These are phyloP conservation scores for Tricholoma bakamatsutake DNA, from an alignment of 768 basidiomycete species.

Conservation along the genomic window DNA sequence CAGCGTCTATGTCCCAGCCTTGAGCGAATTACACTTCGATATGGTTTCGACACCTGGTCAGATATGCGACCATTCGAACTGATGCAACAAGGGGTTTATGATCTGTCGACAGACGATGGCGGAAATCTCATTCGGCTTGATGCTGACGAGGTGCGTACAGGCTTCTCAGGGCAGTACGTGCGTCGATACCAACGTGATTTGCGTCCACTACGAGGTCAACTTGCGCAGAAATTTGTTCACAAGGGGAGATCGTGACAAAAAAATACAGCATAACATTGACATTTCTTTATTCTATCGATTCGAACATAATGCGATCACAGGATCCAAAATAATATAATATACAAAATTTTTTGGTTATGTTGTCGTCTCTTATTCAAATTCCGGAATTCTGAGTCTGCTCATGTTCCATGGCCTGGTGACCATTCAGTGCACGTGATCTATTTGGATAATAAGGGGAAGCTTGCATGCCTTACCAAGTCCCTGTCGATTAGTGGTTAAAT, in stretches of 20 bases:
- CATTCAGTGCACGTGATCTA: too few relatives aligned
- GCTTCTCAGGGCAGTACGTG: conserved; percentile 6
- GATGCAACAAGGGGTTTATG: conserved; percentile 14
- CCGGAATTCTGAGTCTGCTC: conserved; percentile 6
- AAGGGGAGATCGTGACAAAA: neutral
- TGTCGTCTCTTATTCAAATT: conserved; percentile 2
- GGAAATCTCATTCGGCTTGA: conserved; percentile 5
- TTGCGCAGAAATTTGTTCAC: neutral
- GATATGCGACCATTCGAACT: conserved; percentile 2
- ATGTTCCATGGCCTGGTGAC: too few relatives aligned
- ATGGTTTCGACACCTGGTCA: conserved; percentile 12
- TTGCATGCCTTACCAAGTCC: conserved; percentile 1
- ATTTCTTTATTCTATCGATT: neutral
- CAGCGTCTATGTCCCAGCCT: conserved; percentile 13
- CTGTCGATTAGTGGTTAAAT: conserved; percentile 19
- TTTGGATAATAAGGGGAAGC: neutral
- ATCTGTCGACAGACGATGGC: conserved; percentile 1
- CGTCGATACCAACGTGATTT: conserved; percentile 9
- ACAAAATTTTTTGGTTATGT: too few relatives aligned
- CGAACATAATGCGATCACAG: too few relatives aligned
- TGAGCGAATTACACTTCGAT: conserved; percentile 10
- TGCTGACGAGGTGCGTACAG: conserved; percentile 12
- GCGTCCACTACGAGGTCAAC: neutral
- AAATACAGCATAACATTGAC: neutral
- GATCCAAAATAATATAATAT: too few relatives aligned